phyloP scores from a whole-genome alignment of 441 rosid genomes.

The Populus hybrid region DNA sequence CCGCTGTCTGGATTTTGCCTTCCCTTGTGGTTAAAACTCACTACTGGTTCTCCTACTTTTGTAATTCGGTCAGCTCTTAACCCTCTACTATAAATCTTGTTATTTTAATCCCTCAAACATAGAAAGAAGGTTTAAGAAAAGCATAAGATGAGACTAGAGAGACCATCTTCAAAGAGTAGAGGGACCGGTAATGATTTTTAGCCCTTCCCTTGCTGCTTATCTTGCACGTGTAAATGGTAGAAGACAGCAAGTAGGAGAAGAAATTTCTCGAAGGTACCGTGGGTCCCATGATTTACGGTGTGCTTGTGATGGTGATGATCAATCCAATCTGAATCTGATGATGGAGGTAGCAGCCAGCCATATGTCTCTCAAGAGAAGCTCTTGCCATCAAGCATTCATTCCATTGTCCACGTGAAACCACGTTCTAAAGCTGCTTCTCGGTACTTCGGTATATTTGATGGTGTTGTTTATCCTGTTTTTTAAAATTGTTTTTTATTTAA shows the following conservation, averaged over 20 bases:
- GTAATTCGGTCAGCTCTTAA: neutral
- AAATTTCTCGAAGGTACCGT: neutral
- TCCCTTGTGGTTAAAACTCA: neutral
- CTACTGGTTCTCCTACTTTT: neutral
- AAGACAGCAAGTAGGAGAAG: neutral
- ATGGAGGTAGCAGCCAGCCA: neutral
- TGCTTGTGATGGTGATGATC: neutral
- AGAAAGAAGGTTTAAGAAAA: neutral
- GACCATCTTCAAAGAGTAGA: neutral
- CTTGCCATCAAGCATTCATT: neutral
- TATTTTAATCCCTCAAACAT: neutral
- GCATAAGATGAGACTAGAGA: neutral
- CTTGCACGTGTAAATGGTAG: neutral
- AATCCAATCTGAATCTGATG: neutral
- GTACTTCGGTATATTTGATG: no score
- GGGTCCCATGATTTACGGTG: neutral
- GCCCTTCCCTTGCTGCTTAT: neutral
- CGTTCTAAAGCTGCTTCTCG: neutral
- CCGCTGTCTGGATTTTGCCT: slow-evolving; percentile 17
- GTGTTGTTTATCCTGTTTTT: no score
- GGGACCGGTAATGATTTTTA: neutral
- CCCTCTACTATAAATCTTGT: neutral
- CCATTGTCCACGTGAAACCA: neutral
- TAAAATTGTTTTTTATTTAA: no score
- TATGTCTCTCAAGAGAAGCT: neutral